A percentile compares a stretch with the other conserved stretches of the same genome.
Conservation (phyloP, 2,329 filamentous ascomycete species). For the Pestalotiopsis sp. region DNA sequence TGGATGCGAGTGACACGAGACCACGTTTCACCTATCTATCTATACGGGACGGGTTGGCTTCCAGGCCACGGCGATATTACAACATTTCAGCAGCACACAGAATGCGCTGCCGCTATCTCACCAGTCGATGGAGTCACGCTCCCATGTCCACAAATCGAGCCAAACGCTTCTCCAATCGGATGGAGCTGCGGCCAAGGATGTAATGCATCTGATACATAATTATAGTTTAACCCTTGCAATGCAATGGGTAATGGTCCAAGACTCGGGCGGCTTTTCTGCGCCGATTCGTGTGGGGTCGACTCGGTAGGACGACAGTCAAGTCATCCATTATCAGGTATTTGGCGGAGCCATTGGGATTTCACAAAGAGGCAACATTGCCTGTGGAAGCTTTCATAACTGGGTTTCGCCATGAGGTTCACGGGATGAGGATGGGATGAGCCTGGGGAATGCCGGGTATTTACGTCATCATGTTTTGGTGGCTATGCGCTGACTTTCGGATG, state of each 20-base stretch:
- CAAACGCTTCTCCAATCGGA: not conserved
- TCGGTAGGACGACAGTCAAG: not conserved
- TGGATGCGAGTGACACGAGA: conserved; percentile 17
- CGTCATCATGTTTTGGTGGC: not conserved
- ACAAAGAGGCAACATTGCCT: not conserved
- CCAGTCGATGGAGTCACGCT: not conserved
- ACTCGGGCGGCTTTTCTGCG: not conserved
- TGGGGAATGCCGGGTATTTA: not conserved
- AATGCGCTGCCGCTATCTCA: not conserved
- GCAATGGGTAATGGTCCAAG: not conserved
- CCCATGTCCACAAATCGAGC: not conserved
- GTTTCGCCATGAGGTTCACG: not conserved
- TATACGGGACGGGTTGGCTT: not conserved
- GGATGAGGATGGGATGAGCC: not conserved
- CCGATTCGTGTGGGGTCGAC: not conserved
- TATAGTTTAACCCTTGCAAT: not conserved
- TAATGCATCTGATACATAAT: conserved; percentile 7
- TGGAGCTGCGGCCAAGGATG: not conserved
- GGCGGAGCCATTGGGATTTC: not conserved
- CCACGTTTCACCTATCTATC: not conserved
- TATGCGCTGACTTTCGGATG: not conserved
- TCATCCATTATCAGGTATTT: not conserved
- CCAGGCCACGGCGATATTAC: not conserved
- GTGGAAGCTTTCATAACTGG: not conserved
- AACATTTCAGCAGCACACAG: not conserved